Base-by-base conservation (phyloP, 805 yeast species). In the Metschnikowia matae region DNA sequence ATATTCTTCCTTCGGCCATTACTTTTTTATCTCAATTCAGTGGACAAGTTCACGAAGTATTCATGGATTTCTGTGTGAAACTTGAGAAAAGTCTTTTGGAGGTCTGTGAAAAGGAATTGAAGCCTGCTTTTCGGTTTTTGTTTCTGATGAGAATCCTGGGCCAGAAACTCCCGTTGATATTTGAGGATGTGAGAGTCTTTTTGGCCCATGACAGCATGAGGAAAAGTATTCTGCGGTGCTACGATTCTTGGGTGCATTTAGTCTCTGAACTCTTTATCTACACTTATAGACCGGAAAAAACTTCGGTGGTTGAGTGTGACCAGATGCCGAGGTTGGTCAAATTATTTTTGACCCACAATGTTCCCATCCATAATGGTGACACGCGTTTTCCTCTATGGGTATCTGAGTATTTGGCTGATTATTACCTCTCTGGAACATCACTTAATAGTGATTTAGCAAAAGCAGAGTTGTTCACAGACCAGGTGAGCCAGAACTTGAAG, bases 401-500 rank as follows among this genome's bases (percentile, higher is more conserved):
- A 13, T 41, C 59, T 2, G 56, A 54, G 17, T 55, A 55, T 35
- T 44, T 57, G 41, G 55, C 57, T 1, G 44, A 51, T 2, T 49
- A 39, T 32, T 49, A 55, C 44, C 41, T 57, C 26, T 38, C 53
- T 1, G 61, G 59, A 4, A 8, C 15, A 14, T 49, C 52, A 5
- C 26, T 42, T 17, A 21, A 18, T 13, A 6, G 14, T n/a, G 29
- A 48, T 10, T 31, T 10, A 8, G 29, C 34, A 31, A 18, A 34
- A 11, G 20, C 23, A 20, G 45, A 23, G 14, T 33, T 42, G 3
- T 42, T 42, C n/a, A n/a, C 37, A 8, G 37, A 23, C 29, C 38
- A 21, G 21, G 21, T 42, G 31, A 34, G 37, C 31, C 31, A 42
- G 14, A 55, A 50, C 3, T 23, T 29, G 34, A 26, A 14, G 31